A percentile compares a stretch with the other conserved stretches of the same genome.
phyloP scores from a whole-genome alignment of 495 filamentous ascomycete genomes.

The Podospora pseudopauciseta region DNA sequence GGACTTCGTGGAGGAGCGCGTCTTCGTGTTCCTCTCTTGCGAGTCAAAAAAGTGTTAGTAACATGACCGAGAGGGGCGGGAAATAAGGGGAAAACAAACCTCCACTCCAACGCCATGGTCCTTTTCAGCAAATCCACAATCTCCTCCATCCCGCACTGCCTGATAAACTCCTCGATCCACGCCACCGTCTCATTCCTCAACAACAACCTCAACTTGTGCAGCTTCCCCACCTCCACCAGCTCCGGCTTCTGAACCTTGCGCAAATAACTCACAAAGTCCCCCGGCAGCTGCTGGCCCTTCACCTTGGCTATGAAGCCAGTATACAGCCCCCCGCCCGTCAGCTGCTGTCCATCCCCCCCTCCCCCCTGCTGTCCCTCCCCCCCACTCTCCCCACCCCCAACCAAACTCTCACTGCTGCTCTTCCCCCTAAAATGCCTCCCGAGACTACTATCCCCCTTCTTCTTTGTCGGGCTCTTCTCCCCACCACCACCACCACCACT shows the following conservation, averaged over 20 bases:
- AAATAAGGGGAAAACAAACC: slow-evolving; percentile 52
- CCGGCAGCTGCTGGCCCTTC: slow-evolving; percentile 57
- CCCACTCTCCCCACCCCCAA: slow-evolving; percentile 20
- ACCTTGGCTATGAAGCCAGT: slow-evolving; percentile 47
- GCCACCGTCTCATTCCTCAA: slow-evolving; percentile 90
- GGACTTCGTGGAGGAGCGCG: slow-evolving; percentile 80
- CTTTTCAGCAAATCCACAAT: slow-evolving; percentile 81
- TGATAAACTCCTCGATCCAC: slow-evolving; percentile 91
- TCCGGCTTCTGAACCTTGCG: slow-evolving; percentile 73
- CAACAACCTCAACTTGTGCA: slow-evolving; percentile 89
- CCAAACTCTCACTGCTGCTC: slow-evolving; percentile 47
- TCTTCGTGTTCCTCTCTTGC: slow-evolving; percentile 94
- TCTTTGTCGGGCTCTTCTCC: slow-evolving; percentile 50
- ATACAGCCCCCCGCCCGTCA: slow-evolving; percentile 37
- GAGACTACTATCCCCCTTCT: slow-evolving; percentile 49
- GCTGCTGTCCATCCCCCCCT: slow-evolving; percentile 22
- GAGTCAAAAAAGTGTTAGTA: slow-evolving; percentile 18
- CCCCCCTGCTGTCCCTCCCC: slow-evolving; percentile 18
- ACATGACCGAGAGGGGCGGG: not conserved
- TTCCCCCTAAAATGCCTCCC: slow-evolving; percentile 50
- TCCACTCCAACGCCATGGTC: slow-evolving; percentile 94
- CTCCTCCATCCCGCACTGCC: slow-evolving; percentile 85
- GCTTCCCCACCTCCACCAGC: slow-evolving; percentile 80
- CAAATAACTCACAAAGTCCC: slow-evolving; percentile 80
- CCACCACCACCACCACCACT: not conserved